phyloP scores from a whole-genome alignment of 257 asterid genomes.

The Eustoma russellianum region DNA sequence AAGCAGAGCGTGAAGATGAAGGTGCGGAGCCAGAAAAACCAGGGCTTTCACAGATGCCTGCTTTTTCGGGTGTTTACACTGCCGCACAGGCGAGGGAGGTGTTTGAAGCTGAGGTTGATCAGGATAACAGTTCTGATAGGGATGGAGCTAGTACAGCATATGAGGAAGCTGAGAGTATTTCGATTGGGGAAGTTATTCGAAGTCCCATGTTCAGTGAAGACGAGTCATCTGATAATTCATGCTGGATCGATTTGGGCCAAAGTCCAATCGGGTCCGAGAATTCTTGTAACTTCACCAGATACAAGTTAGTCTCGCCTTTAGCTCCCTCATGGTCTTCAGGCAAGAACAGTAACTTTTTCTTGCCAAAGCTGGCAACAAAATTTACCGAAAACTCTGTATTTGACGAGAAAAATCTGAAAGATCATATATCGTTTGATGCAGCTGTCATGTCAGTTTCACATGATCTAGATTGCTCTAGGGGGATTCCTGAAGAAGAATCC shows the following conservation, averaged over 20 bases:
- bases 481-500: slow-evolving; percentile 21
- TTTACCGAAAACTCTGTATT: background rate
- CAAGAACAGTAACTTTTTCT: slow-evolving; percentile 3
- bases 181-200: slow-evolving; percentile 22
- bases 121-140: slow-evolving; percentile 17
- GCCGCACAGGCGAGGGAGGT: slow-evolving; percentile 22
- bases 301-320: slow-evolving; percentile 14
- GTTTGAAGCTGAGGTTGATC: slow-evolving; percentile 20
- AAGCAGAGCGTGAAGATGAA: slow-evolving; percentile 3
- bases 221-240: slow-evolving; percentile 22
- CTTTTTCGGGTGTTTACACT: slow-evolving; percentile 23
- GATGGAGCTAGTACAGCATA: slow-evolving; percentile 17
- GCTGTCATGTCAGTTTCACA: slow-evolving; percentile 20
- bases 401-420: slow-evolving; percentile 3
- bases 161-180: slow-evolving; percentile 22
- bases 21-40: slow-evolving; percentile 9
- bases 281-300: slow-evolving; percentile 10
- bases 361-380: slow-evolving; percentile 4
- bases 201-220: slow-evolving; percentile 25
- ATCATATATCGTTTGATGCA: slow-evolving; percentile 23
- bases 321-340: slow-evolving; percentile 7
- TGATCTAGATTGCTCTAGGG: slow-evolving; percentile 15
- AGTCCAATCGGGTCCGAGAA: slow-evolving; percentile 23
- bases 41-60: slow-evolving; percentile 11
- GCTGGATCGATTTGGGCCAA: slow-evolving; percentile 24